Conservation (phyloP, 2,329 filamentous ascomycete genomes). For the Scolecobasidium constrictum region DNA sequence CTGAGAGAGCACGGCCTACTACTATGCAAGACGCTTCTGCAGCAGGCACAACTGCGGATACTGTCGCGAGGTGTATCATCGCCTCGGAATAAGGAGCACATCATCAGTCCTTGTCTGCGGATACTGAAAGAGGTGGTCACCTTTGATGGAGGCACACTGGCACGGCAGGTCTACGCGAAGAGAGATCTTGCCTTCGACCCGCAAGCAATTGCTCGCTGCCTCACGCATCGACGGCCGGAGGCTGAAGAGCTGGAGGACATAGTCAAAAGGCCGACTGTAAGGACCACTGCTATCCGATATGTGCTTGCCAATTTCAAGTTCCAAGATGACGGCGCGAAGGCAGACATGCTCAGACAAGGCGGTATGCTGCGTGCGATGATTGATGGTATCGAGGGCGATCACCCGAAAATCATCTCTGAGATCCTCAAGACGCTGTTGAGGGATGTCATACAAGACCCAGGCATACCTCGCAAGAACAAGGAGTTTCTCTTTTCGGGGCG, state of each 20-base stretch:
- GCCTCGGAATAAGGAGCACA: constrained; percentile 71
- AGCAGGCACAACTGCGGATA: constrained; percentile 70
- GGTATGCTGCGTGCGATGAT: constrained; percentile 60
- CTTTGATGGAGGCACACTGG: constrained; percentile 75
- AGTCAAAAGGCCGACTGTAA: constrained; percentile 64
- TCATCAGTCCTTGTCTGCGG: constrained; percentile 81
- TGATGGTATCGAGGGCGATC: constrained; percentile 66
- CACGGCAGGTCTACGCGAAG: constrained; percentile 65
- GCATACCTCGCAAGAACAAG: constrained; percentile 60
- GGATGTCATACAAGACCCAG: constrained; percentile 26
- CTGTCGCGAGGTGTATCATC: constrained; percentile 69
- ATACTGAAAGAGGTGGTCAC: constrained; percentile 75
- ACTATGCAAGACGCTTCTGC: constrained; percentile 71
- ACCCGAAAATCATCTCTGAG: constrained; percentile 62
- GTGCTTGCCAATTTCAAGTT: constrained; percentile 70
- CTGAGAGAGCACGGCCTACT: constrained; percentile 64
- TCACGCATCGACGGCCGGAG: constrained; percentile 54
- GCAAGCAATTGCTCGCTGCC: constrained; percentile 67
- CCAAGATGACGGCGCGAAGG: constrained; percentile 65
- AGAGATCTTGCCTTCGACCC: constrained; percentile 61
- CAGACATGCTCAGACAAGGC: constrained; percentile 68
- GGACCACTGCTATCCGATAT: constrained; percentile 74
- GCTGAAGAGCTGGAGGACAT: constrained; percentile 36
- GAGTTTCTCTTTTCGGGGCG: constrained; percentile 64
- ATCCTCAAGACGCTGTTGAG: constrained; percentile 63